phyloP scores from a whole-genome alignment of 1,284 basidiomycete species.

The Cyathus pygmaeus region DNA sequence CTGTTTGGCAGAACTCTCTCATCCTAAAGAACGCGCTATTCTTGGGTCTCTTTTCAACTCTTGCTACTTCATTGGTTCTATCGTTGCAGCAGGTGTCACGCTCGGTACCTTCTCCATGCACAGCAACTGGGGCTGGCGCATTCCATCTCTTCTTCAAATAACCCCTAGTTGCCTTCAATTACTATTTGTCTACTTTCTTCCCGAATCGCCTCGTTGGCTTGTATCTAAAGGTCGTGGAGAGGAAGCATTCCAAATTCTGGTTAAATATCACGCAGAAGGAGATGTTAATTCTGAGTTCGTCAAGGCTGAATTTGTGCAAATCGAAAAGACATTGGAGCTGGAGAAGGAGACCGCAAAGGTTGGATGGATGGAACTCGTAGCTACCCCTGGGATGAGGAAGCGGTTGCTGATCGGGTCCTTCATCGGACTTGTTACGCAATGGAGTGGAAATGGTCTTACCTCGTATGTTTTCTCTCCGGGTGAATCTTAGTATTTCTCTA shows the following conservation, averaged over 20 bases:
- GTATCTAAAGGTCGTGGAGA: conserved; percentile 59
- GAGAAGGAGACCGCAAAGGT: conserved; percentile 54
- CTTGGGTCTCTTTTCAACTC: conserved; percentile 61
- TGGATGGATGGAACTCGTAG: conserved; percentile 55
- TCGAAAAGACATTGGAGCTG: conserved; percentile 60
- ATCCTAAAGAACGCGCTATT: conserved; percentile 60
- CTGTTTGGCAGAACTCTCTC: conserved; percentile 53
- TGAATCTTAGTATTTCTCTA: no score
- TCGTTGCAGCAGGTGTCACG: conserved; percentile 56
- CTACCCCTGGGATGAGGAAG: conserved; percentile 60
- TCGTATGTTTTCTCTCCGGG: conserved; percentile 40
- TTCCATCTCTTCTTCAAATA: conserved; percentile 66
- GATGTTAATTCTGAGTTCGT: conserved; percentile 58
- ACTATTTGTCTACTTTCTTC: conserved; percentile 58
- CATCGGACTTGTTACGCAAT: conserved; percentile 61
- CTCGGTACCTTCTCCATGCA: conserved; percentile 59
- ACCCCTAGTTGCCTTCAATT: conserved; percentile 60
- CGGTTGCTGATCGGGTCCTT: conserved; percentile 55
- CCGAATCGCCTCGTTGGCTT: conserved; percentile 72
- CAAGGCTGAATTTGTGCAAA: conserved; percentile 63
- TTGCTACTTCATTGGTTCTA: conserved; percentile 59
- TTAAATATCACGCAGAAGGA: conserved; percentile 63
- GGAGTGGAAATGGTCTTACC: conserved; percentile 65
- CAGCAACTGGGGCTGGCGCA: conserved; percentile 64
- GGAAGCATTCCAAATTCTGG: conserved; percentile 59